Conservation (phyloP, 345 rosid genomes). For the Rubroshorea leprosula region DNA sequence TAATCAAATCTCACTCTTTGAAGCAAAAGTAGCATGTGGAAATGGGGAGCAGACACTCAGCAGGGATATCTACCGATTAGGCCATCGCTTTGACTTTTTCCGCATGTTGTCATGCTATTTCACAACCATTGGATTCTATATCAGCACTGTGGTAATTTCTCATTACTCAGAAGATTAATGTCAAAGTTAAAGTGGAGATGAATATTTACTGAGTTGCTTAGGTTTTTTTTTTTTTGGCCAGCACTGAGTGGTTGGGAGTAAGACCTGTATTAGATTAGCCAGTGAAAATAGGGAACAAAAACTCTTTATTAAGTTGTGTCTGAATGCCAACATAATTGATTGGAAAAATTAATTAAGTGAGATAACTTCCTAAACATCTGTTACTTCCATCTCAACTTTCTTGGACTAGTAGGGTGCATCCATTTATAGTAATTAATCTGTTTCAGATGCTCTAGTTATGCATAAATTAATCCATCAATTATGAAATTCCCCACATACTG, state of each 20-base stretch:
- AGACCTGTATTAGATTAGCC: no score
- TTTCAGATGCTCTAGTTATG: background rate
- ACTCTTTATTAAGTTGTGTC: background rate
- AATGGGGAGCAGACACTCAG: slow-evolving; percentile 95
- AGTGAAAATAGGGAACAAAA: no score
- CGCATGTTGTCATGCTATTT: slow-evolving; percentile 90
- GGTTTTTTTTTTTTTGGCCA: no score
- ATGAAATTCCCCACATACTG: no score
- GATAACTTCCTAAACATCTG: background rate
- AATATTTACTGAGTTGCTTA: no score
- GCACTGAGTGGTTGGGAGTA: no score
- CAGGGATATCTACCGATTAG: slow-evolving; percentile 86
- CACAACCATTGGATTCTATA: slow-evolving; percentile 81
- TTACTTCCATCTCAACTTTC: background rate
- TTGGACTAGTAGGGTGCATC: background rate
- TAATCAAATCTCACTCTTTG: slow-evolving; percentile 93
- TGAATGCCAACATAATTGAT: background rate
- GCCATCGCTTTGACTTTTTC: slow-evolving; percentile 97
- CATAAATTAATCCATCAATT: no score
- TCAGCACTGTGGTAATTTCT: slow-evolving; percentile 80
- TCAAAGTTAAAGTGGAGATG: no score
- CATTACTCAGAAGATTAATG: slow-evolving; percentile 12
- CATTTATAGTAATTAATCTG: background rate
- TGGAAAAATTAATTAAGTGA: background rate
- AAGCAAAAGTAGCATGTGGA: slow-evolving; percentile 98